Percentiles rank a stretch among this genome's conserved stretches.
Conservation (phyloP, 73 alveolate species). For the Durusdinium trenchii region DNA sequence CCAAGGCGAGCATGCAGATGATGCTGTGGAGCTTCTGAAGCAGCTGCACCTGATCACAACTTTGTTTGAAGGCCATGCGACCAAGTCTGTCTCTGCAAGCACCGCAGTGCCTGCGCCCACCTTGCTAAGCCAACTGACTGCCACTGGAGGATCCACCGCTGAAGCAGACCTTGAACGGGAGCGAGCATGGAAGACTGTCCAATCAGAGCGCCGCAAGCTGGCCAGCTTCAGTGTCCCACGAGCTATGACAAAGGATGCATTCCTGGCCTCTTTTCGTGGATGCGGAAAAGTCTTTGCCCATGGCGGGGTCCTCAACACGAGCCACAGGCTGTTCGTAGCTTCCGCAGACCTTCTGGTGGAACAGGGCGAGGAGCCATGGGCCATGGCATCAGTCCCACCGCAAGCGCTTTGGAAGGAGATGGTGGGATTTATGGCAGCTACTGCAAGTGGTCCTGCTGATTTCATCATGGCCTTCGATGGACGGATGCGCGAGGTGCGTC, state of each 20-base stretch:
- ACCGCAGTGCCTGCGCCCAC: constrained; percentile 7
- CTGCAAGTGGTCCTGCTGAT: not conserved
- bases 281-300: constrained; percentile 14
- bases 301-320: not conserved
- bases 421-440: not conserved
- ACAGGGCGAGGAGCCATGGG: constrained; percentile 5
- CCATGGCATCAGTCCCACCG: not conserved
- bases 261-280: not conserved
- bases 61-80: not conserved
- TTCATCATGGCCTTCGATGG: constrained; percentile 37
- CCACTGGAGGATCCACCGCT: not conserved
- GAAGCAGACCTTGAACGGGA: constrained; percentile 13
- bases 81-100: not conserved
- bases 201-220: not conserved
- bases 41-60: not conserved
- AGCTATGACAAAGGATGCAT: not conserved
- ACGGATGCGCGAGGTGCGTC: not conserved
- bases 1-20: not conserved
- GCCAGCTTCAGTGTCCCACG: not conserved
- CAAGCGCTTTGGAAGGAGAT: not conserved
- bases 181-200: constrained; percentile 10
- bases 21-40: not conserved
- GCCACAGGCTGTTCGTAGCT: not conserved
- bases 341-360: not conserved
- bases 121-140: not conserved